Evolutionary conservation across 2,329 filamentous ascomycete genomes (phyloP).

Genomic region (Pseudogymnoascus sp.): DNA sequence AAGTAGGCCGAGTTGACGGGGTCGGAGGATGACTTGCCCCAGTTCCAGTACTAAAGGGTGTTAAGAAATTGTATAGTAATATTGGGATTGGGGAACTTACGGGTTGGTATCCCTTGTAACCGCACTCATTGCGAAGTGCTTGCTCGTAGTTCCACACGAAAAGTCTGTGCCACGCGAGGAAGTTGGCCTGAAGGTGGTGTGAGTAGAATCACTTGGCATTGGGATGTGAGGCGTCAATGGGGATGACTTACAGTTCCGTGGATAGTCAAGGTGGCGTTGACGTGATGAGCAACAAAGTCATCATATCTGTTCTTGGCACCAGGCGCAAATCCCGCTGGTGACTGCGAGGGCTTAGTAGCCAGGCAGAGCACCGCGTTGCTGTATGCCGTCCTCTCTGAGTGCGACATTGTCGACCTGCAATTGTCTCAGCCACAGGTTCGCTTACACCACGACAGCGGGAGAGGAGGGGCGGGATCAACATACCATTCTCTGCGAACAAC

Average conservation of each 20-base stretch:
- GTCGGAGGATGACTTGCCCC: slow-evolving; percentile 25
- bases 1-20: slow-evolving; percentile 43
- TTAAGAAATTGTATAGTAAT: slow-evolving; percentile 8
- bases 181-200: slow-evolving; percentile 19
- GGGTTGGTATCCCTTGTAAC: slow-evolving; percentile 36
- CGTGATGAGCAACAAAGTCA: slow-evolving; percentile 34
- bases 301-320: slow-evolving; percentile 31
- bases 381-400: slow-evolving; percentile 23
- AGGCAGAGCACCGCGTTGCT: slow-evolving; percentile 29
- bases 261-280: slow-evolving; percentile 27
- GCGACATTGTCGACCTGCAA: slow-evolving; percentile 17
- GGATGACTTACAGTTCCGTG: slow-evolving; percentile 24
- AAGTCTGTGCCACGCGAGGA: slow-evolving; percentile 38
- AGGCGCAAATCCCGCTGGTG: slow-evolving; percentile 23
- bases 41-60: slow-evolving; percentile 17
- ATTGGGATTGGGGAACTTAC: slow-evolving; percentile 40
- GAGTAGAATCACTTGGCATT: neutral
- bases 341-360: slow-evolving; percentile 23
- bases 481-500: slow-evolving; percentile 37
- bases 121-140: slow-evolving; percentile 34
- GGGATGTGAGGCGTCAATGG: neutral
- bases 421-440: slow-evolving; percentile 1
- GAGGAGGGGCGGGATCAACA: neutral
- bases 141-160: slow-evolving; percentile 34
- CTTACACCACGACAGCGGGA: neutral